These are phyloP conservation scores for Malbranchea zuffiana DNA, from an alignment of 2,329 filamentous ascomycete species.

Conservation along the genomic window DNA sequence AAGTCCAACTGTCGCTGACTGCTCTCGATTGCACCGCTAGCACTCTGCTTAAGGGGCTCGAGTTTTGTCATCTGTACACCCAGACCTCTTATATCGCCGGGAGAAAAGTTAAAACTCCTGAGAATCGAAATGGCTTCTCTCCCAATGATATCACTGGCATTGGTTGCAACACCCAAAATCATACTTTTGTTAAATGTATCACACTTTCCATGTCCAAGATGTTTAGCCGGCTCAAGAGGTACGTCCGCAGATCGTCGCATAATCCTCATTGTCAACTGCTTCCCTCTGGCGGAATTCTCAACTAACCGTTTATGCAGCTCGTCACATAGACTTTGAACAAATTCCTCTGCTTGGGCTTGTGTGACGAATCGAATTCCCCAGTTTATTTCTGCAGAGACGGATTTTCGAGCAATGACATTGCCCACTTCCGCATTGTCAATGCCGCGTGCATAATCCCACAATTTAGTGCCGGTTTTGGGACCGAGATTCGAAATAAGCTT, in stretches of 20 bases:
- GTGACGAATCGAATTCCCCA: conserved; percentile 95
- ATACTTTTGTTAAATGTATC: conserved; percentile 87
- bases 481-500: conserved; percentile 62
- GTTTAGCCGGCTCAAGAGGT: conserved; percentile 81
- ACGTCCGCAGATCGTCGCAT: conserved; percentile 82
- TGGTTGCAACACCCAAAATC: conserved; percentile 72
- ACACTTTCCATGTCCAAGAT: conserved; percentile 89
- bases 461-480: conserved; percentile 81
- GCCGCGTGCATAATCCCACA: conserved; percentile 82
- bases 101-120: conserved; percentile 68
- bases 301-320: conserved; percentile 72
- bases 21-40: conserved; percentile 48
- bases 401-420: conserved; percentile 75
- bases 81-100: conserved; percentile 84
- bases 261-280: conserved; percentile 83
- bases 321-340: conserved; percentile 70
- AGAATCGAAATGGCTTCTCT: conserved; percentile 80
- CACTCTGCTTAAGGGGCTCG: conserved; percentile 57
- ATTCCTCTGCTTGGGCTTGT: conserved; percentile 87
- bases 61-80: conserved; percentile 91
- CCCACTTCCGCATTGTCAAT: conserved; percentile 80
- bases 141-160: conserved; percentile 57
- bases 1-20: conserved; percentile 75
- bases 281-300: conserved; percentile 76
- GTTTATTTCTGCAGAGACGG: conserved; percentile 92